Evolutionary conservation across 2,329 filamentous ascomycete species (phyloP).

Genomic region (Dothidotthia symphoricarpi): DNA sequence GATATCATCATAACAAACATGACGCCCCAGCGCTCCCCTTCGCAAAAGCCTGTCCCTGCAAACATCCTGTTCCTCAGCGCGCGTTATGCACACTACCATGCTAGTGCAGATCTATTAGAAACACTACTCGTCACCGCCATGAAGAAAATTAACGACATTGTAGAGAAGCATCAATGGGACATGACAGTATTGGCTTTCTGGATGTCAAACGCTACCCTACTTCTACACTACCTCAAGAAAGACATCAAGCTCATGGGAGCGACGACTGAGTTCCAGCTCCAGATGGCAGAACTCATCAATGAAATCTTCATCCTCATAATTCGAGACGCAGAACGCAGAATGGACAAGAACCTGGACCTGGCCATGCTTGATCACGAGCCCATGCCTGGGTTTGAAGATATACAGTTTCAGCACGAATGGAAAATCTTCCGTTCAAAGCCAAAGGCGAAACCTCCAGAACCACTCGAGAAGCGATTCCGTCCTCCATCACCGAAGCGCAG

Average conservation of each 20-base stretch:
- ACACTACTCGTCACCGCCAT: slow-evolving; percentile 81
- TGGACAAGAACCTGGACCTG: slow-evolving; percentile 91
- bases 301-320: slow-evolving; percentile 99
- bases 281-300: slow-evolving; percentile 91
- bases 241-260: slow-evolving; percentile 76
- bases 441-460: slow-evolving; percentile 80
- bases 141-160: slow-evolving; percentile 94
- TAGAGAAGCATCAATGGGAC: slow-evolving; percentile 96
- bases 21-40: slow-evolving; percentile 90
- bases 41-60: slow-evolving; percentile 96
- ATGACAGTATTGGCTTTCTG: slow-evolving; percentile 99
- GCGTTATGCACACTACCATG: slow-evolving; percentile 94
- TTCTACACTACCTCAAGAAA: slow-evolving; percentile 97
- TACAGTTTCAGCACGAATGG: slow-evolving; percentile 98
- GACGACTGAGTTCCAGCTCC: slow-evolving; percentile 85
- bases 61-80: slow-evolving; percentile 97
- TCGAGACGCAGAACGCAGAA: slow-evolving; percentile 86
- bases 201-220: slow-evolving; percentile 93
- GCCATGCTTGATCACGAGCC: slow-evolving; percentile 98
- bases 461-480: slow-evolving; percentile 83
- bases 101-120: slow-evolving; percentile 77
- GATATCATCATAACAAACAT: slow-evolving; percentile 97
- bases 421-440: slow-evolving; percentile 91
- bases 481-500: slow-evolving; percentile 91
- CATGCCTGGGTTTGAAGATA: slow-evolving; percentile 94